Conservation (phyloP, 495 filamentous ascomycete species). For the Penicillium cataractarum region DNA sequence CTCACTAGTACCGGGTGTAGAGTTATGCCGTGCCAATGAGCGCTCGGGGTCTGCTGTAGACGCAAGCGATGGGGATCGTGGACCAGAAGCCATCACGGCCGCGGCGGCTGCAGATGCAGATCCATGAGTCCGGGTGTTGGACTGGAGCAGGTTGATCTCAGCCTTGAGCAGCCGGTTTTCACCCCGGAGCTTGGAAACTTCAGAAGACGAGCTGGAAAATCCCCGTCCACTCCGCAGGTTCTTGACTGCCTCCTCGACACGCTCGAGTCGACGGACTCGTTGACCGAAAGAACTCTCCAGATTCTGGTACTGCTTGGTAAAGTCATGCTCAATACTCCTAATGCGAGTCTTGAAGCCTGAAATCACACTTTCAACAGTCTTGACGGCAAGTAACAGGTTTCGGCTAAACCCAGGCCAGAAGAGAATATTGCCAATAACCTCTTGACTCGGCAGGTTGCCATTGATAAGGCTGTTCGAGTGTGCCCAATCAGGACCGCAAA, state of each 20-base stretch:
- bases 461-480: conserved; percentile 88
- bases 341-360: conserved; percentile 80
- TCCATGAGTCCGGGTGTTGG: conserved; percentile 44
- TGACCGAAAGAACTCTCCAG: conserved; percentile 79
- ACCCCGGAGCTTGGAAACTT: conserved; percentile 72
- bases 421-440: conserved; percentile 73
- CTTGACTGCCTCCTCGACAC: conserved; percentile 74
- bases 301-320: conserved; percentile 87
- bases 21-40: conserved; percentile 55
- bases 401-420: conserved; percentile 82
- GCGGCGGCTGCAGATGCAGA: conserved; percentile 29
- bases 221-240: conserved; percentile 46
- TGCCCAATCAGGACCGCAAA: conserved; percentile 92
- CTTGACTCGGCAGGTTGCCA: conserved; percentile 78
- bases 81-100: conserved; percentile 30
- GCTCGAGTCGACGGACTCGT: conserved; percentile 83
- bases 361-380: conserved; percentile 82
- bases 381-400: conserved; percentile 84
- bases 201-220: conserved; percentile 53
- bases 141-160: conserved; percentile 75
- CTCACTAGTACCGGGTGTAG: conserved; percentile 34
- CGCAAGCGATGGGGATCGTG: conserved; percentile 34
- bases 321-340: conserved; percentile 79
- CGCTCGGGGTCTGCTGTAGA: conserved; percentile 33
- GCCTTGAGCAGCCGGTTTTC: conserved; percentile 83